phyloP scores from a whole-genome alignment of 2,329 filamentous ascomycete genomes.

The Akanthomyces uredinophilus region DNA sequence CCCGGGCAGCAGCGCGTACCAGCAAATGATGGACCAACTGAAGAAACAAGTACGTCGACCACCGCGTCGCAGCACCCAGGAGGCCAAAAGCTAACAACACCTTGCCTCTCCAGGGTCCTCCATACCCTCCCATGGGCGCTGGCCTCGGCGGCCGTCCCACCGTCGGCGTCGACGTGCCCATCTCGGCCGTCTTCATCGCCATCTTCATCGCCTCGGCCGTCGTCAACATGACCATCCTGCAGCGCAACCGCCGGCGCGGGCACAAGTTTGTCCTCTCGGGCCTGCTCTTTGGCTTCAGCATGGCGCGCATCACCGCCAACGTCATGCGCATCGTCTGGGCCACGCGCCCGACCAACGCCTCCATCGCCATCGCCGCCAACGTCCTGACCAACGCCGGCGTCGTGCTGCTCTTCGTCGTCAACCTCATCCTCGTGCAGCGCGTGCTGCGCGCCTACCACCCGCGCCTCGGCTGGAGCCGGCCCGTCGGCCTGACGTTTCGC shows the following conservation, averaged over 20 bases:
- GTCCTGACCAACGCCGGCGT: slow-evolving; percentile 72
- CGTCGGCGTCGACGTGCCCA: slow-evolving; percentile 55
- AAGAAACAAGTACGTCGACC: not conserved
- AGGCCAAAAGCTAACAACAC: slow-evolving; percentile 9
- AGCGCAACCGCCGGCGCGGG: slow-evolving; percentile 41
- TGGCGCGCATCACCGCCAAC: slow-evolving; percentile 49
- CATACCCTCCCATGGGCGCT: slow-evolving; percentile 39
- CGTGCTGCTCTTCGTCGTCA: slow-evolving; percentile 69
- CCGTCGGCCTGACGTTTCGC: slow-evolving; percentile 48
- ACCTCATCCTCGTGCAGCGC: slow-evolving; percentile 71
- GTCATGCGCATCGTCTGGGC: slow-evolving; percentile 51
- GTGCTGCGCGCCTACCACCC: slow-evolving; percentile 71
- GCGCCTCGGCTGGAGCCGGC: slow-evolving; percentile 60
- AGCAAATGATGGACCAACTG: not conserved
- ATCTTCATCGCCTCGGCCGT: slow-evolving; percentile 51
- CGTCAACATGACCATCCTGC: slow-evolving; percentile 54
- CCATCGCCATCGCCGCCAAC: slow-evolving; percentile 52
- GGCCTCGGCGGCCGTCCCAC: slow-evolving; percentile 54
- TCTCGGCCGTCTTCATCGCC: slow-evolving; percentile 57
- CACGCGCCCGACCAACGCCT: slow-evolving; percentile 32
- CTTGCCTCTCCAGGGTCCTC: slow-evolving; percentile 28
- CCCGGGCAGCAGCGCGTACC: not conserved
- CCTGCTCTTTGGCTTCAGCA: slow-evolving; percentile 54
- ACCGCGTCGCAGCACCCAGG: not conserved
- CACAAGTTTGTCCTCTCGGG: slow-evolving; percentile 57